Base-by-base conservation (phyloP, 169 alveolate genomes). In the Cryptosporidium viatorum region DNA sequence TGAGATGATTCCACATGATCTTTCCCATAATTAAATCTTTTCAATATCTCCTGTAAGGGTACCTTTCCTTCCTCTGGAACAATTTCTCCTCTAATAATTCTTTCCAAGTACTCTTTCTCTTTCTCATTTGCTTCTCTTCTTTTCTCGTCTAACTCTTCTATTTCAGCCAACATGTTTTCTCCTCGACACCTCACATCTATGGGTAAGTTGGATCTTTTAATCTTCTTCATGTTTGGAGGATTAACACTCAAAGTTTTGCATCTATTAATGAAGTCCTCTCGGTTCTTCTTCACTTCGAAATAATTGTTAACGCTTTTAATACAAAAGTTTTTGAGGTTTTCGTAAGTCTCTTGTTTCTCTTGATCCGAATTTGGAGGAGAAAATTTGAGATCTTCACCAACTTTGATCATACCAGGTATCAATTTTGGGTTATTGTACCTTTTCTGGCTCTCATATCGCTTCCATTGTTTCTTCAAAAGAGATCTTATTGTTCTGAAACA, bases 161-260 rank as follows among this genome's bases (percentile, higher is more conserved):
- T 43, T 43, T 59, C 26, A 62, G 75, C 43, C 18, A 80, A 31
- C 50, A 80, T 80, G 7, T 39, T 65, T 62, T 80, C 89, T 29
- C 89, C 89, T 80, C 89, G 60, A 29, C 43, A 59, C 43, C 89
- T 62, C 21, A 80, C 68, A 62, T 80, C 89, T 43, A 23, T 80
- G 6, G 89, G 89, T 7, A 80, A 26, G 60, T 37, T 80, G 23
- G 74, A 59, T 33, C 89, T 80, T 23, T 58, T 39, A 4, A 80
- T 16, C 16, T 80, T 80, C 33, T 39, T 75, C 2, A 71, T 23
- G 1, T n/a, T 48, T 4, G 75, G 41, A 35, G 89, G 89, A 8
- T n/a, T 43, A 23, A 67, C 52, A 26, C 33, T 23, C 23, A 80
- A 43, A 29, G 6, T 31, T 21, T 39, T 43, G n/a, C 59, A 59